phyloP scores from a whole-genome alignment of 371 early-diverging fungal genomes.

The Apophysomyces elegans region DNA sequence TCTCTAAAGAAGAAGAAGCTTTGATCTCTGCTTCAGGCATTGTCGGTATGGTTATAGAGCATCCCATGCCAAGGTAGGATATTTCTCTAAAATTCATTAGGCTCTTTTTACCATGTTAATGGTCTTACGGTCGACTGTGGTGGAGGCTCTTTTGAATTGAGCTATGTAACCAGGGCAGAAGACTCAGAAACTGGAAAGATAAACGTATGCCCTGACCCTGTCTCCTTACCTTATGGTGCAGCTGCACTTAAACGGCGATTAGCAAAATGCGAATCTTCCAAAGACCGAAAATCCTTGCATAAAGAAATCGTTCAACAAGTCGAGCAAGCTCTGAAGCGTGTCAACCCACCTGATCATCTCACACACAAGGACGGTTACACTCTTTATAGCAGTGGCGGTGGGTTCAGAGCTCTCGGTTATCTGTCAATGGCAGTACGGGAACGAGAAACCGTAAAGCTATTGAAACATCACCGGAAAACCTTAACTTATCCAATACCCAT shows the following conservation, averaged over 20 bases:
- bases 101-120: slow-evolving; percentile 59
- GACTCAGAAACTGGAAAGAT: slow-evolving; percentile 30
- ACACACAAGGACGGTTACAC: slow-evolving; percentile 47
- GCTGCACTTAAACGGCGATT: slow-evolving; percentile 55
- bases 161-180: slow-evolving; percentile 49
- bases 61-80: not conserved
- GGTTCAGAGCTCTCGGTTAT: slow-evolving; percentile 64
- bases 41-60: slow-evolving; percentile 36
- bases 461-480: slow-evolving; percentile 6
- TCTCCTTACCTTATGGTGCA: slow-evolving; percentile 67
- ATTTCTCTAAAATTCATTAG: slow-evolving; percentile 21
- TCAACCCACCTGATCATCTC: slow-evolving; percentile 41
- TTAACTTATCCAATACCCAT: slow-evolving; percentile 61
- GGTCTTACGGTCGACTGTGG: slow-evolving; percentile 70
- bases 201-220: slow-evolving; percentile 48
- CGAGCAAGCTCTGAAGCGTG: slow-evolving; percentile 27
- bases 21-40: slow-evolving; percentile 66
- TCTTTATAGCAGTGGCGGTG: slow-evolving; percentile 66
- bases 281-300: slow-evolving; percentile 41
- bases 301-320: slow-evolving; percentile 41
- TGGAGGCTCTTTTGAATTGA: slow-evolving; percentile 67
- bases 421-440: slow-evolving; percentile 53
- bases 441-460: slow-evolving; percentile 10
- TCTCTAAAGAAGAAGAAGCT: slow-evolving; percentile 62
- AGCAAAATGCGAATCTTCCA: slow-evolving; percentile 31